Evolutionary conservation across 208 protist species (phyloP), one percentile per base, ranked within the genome.

Genomic region (Acanthamoeba lenticulata): DNA sequence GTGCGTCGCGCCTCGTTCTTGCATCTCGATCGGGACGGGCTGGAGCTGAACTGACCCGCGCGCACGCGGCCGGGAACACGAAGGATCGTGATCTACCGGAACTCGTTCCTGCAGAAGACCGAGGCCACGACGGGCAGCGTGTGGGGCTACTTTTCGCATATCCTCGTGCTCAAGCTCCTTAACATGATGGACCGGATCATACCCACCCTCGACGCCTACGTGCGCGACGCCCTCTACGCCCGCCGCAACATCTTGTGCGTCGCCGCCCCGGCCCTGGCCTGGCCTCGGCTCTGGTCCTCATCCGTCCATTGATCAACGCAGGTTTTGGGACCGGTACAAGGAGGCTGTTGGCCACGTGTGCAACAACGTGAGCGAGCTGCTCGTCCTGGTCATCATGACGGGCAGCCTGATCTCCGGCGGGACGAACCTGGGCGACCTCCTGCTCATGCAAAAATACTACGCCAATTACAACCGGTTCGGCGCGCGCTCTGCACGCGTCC

Each of bases 391-490:
- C 1, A 6, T 83, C 24, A 83, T 83, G 72, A 83, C 72, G 34
- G 42, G 21, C 38, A 83, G 21, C 24, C 72, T 83, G 34, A 83
- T 83, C 13, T 6, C 72, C 4, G 72, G 72, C 19, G 49, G 1
- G 4, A 32, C 72, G 2, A 38, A 32, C 9, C 72, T 83, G 6
- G 72, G 72, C 3, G 72, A 83, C n/a, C 38, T 83, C 6, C 72
- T 83, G 72, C 72, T 83, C n/a, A 83, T 83, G 72, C 72, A 83
- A 32, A 83, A 83, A 32, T 83, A 83, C 40, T 83, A 83, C 40
- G 72, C 40, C 72, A 83, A 83, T 11, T 83, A 34, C 29, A 83
- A 83, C 72, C 44, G 38, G 67, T 79, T 27, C 11, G 11, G 27
- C 19, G 19, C 60, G 6, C 60, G 19, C 60, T 29, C 60, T 9